Base-by-base conservation (phyloP, 2,329 filamentous ascomycete genomes). In the Trichoderma asperellum region DNA sequence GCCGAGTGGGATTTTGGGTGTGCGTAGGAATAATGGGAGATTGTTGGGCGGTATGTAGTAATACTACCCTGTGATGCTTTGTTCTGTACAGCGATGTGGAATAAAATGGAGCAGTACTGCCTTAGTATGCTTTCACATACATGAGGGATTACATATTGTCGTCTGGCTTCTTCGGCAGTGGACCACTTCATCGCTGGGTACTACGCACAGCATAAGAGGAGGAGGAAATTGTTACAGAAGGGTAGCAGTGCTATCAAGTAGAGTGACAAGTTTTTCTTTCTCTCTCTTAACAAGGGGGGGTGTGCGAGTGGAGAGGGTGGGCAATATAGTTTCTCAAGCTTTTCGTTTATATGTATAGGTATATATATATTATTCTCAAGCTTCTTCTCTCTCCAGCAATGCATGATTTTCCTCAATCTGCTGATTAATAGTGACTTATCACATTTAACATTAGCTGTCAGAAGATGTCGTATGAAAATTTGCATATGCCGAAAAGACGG, bases 361-460 rank as follows among this genome's bases (percentile, higher is more conserved):
- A 5, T 49, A n/a, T 24, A 32, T 24, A 21, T 52, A 16, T 35
- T 52, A 16, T 35, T 43, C 1, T 43, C 40, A 43, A 16, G 59
- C 34, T 52, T 29, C 24, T 18, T 43, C 40, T 49, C 34, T 24
- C 16, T 34, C 37, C 5, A 49, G 37, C 12, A 32, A n/a, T 49
- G 62, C 62, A 65, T 65, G 62, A 65, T 35, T 65, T 49, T 49
- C 47, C 11, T 49, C 21, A 11, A 57, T 57, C 35, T 57, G 62
- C 62, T 65, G 62, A 49, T 65, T 37, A 65, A 65, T 65, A 65
- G 37, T 65, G 62, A 65, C 47, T 18, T n/a, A 35, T 57, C 62
- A 49, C 47, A 65, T 57, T 57, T 35, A 18, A 43, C 18, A 43
- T 18, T 43, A 16, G 16, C 4, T 43, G 18, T 43, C 40, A 43